phyloP scores from a whole-genome alignment of 345 rosid genomes.

The Bruguiera sexangula region DNA sequence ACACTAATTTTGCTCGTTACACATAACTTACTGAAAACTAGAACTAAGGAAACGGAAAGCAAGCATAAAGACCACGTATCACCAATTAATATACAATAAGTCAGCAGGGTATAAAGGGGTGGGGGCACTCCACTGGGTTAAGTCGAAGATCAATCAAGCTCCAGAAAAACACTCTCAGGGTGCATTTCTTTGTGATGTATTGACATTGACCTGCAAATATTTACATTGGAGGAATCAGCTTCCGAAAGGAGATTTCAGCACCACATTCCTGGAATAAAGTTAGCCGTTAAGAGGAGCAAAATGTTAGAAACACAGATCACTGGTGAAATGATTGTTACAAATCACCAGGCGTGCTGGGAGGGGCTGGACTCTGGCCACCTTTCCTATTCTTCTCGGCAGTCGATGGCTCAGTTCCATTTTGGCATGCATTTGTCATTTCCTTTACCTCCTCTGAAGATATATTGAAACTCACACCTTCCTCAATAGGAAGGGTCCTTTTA shows the following conservation, averaged over 20 bases:
- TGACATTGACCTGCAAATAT: no score
- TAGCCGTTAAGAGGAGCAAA: constrained; percentile 1
- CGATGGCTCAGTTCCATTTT: constrained; percentile 38
- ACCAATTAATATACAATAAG: neutral
- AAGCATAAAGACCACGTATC: neutral
- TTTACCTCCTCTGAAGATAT: constrained; percentile 34
- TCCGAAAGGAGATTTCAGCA: neutral
- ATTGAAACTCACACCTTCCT: constrained; percentile 49
- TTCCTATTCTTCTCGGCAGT: constrained; percentile 49
- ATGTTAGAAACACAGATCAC: neutral
- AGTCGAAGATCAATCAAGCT: no score
- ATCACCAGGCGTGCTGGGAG: constrained; percentile 31
- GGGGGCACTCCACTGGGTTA: neutral
- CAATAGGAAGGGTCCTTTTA: constrained; percentile 84
- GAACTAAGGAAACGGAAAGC: no score
- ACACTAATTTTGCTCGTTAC: no score
- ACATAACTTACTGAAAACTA: no score
- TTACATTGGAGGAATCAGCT: neutral
- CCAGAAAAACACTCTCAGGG: no score
- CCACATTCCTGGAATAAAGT: neutral
- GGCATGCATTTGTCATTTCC: constrained; percentile 43
- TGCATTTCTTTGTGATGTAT: no score
- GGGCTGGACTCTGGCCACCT: constrained; percentile 37
- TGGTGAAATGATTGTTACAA: constrained; percentile 14
- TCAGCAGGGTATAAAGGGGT: no score